Evolutionary conservation across 805 yeast genomes (phyloP).

Genomic region (Spathaspora arborariae): DNA sequence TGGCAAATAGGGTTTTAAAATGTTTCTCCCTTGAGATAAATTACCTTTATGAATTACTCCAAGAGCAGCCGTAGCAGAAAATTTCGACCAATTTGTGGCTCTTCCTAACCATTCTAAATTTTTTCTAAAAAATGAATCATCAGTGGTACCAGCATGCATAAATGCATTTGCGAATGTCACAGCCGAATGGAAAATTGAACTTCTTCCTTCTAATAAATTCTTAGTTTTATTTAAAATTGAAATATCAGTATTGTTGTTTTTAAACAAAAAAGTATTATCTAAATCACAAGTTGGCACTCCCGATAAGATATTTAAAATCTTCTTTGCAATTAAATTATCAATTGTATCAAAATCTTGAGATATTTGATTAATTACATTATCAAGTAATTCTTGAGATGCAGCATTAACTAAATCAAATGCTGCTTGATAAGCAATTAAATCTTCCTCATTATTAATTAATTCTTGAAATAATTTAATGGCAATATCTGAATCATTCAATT

Average conservation of each 20-base stretch:
- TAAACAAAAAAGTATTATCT: constrained; percentile 80
- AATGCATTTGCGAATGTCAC: constrained; percentile 93
- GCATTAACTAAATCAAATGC: constrained; percentile 92
- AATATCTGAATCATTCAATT: constrained; percentile 70
- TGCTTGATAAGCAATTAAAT: constrained; percentile 77
- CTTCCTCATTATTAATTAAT: constrained; percentile 48
- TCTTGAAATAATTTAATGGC: constrained; percentile 68
- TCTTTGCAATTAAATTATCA: constrained; percentile 26
- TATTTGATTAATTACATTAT: constrained; percentile 45
- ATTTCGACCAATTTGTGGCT: constrained; percentile 98
- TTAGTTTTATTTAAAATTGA: constrained; percentile 79
- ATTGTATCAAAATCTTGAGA: constrained; percentile 27
- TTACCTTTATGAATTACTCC: constrained; percentile 98
- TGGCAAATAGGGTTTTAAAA: constrained; percentile 88
- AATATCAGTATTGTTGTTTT: constrained; percentile 84
- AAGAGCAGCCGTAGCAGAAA: constrained; percentile 94
- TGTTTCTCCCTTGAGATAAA: constrained; percentile 81
- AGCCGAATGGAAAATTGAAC: constrained; percentile 92
- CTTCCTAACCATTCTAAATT: constrained; percentile 95
- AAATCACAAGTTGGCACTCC: constrained; percentile 95
- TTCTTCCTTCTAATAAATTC: constrained; percentile 80
- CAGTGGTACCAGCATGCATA: constrained; percentile 94
- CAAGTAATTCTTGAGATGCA: constrained; percentile 85
- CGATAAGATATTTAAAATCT: constrained; percentile 66
- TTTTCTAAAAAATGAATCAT: constrained; percentile 84